Base-by-base conservation (phyloP, 2,329 filamentous ascomycete species). In the Stagonosporopsis rhizophila region DNA sequence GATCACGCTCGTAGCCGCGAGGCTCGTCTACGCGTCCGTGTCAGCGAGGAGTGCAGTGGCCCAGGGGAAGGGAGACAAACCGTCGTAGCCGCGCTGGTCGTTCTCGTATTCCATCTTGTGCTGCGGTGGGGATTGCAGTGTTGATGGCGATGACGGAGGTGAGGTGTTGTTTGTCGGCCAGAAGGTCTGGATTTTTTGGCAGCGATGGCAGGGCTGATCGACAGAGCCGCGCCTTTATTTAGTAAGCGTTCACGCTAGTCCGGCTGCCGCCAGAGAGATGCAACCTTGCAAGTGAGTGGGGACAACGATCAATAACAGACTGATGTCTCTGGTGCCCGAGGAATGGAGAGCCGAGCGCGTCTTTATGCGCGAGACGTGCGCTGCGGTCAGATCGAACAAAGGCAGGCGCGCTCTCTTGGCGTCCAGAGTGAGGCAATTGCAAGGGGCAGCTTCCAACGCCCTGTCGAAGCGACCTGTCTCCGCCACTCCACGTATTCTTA, bases 41-140 rank as follows among this genome's bases (percentile, higher is more conserved):
- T 69, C 54, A 69, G 69, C 61, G 59, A 51, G 47, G 48, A 38
- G 38, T 35, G 41, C 30, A 37, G 52, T 46, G 53, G 38, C 25
- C 58, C 58, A 53, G 47, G 48, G 34, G 32, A 45, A 49, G 52
- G 44, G 46, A 62, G 45, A 77, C 80, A 70, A 82, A 89, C 87
- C 87, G 61, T 88, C 86, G 75, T 88, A 89, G 69, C 81, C 81
- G 78, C 85, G 84, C 74, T 83, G 83, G 62, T 88, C 86, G 69
- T 83, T 83, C 73, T 89, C 86, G 80, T 87, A 89, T 67, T 89
- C 87, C 80, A 86, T 84, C 68, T 78, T 79, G 66, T 75, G 76
- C 77, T 80, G 67, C 49, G 67, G 70, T 59, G 58, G 56, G 44
- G 48, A 39, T 62, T 62, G 65, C 62, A 62, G 61, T 48, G 62